A percentile compares a stretch with the other conserved stretches of the same genome.
phyloP scores from a whole-genome alignment of 2,329 filamentous ascomycete genomes.

The Xylariales sp. region DNA sequence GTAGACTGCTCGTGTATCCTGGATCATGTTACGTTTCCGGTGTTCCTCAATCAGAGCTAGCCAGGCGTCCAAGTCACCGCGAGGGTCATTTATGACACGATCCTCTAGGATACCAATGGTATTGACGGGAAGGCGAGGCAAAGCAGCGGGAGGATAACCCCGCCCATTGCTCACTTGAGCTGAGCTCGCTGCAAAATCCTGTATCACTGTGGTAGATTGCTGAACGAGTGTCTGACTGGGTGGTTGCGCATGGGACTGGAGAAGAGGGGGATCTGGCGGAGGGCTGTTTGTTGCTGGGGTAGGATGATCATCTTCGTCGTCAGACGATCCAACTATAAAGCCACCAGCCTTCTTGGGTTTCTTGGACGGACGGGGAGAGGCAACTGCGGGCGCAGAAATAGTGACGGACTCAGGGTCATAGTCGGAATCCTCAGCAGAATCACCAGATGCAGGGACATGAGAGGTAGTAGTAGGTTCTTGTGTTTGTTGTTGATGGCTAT shows the following conservation, averaged over 20 bases:
- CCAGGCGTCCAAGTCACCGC: conserved; percentile 92
- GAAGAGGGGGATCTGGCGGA: conserved; percentile 13
- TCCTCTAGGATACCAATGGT: conserved; percentile 79
- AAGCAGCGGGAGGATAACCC: background rate
- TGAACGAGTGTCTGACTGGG: conserved; percentile 21
- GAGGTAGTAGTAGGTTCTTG: conserved; percentile 39
- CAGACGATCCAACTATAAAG: conserved; percentile 56
- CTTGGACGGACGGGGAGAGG: conserved; percentile 35
- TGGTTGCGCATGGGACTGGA: conserved; percentile 13
- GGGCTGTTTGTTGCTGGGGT: conserved; percentile 12
- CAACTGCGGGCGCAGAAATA: conserved; percentile 22
- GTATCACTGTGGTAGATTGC: conserved; percentile 16
- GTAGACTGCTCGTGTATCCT: conserved; percentile 75
- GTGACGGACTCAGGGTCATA: conserved; percentile 55
- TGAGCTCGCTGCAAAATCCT: conserved; percentile 12
- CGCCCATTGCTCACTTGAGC: conserved; percentile 13
- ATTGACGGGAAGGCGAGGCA: conserved; percentile 52
- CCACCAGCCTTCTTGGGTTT: conserved; percentile 59
- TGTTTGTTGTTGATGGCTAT: conserved; percentile 50
- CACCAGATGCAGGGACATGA: conserved; percentile 44
- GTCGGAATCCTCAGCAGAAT: conserved; percentile 47
- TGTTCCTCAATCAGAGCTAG: conserved; percentile 80
- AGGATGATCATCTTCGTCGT: conserved; percentile 46
- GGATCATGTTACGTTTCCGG: conserved; percentile 73
- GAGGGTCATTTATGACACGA: conserved; percentile 85